phyloP scores from a whole-genome alignment of 1,139 yeast genomes.

The Protomyces arabidopsidicola region DNA sequence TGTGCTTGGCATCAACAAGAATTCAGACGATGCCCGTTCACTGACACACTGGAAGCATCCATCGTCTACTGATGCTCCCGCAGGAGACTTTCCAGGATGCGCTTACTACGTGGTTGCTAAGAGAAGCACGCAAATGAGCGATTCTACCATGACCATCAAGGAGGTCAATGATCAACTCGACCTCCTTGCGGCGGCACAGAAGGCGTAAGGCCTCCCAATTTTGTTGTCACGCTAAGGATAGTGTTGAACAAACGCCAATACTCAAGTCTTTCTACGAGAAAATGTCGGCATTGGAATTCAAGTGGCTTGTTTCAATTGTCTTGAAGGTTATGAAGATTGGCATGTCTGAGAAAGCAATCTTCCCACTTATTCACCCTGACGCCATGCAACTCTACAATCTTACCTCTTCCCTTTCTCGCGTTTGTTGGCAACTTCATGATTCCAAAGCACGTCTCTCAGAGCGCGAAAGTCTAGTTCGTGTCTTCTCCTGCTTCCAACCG shows the following conservation, averaged over 20 bases:
- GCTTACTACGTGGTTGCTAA: constrained; percentile 42
- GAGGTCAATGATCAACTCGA: constrained; percentile 59
- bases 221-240: constrained; percentile 10
- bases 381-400: constrained; percentile 61
- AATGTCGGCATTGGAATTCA: constrained; percentile 60
- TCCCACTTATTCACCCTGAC: constrained; percentile 76
- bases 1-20: constrained; percentile 48
- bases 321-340: constrained; percentile 54
- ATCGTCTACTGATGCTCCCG: constrained; percentile 36
- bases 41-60: constrained; percentile 47
- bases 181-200: constrained; percentile 40
- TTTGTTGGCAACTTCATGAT: constrained; percentile 57
- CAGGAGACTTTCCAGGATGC: constrained; percentile 45
- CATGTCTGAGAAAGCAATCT: constrained; percentile 57
- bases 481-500: constrained; percentile 46
- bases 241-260: constrained; percentile 40
- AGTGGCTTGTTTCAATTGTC: constrained; percentile 65
- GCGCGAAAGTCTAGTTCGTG: constrained; percentile 41
- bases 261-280: constrained; percentile 51
- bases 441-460: constrained; percentile 46
- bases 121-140: constrained; percentile 42
- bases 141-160: constrained; percentile 47
- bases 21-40: constrained; percentile 49
- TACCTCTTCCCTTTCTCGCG: constrained; percentile 60
- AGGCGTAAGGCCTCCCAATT: constrained; percentile 23